Conservation (phyloP, 1,139 yeast genomes). For the Sugiyamaella japonica region DNA sequence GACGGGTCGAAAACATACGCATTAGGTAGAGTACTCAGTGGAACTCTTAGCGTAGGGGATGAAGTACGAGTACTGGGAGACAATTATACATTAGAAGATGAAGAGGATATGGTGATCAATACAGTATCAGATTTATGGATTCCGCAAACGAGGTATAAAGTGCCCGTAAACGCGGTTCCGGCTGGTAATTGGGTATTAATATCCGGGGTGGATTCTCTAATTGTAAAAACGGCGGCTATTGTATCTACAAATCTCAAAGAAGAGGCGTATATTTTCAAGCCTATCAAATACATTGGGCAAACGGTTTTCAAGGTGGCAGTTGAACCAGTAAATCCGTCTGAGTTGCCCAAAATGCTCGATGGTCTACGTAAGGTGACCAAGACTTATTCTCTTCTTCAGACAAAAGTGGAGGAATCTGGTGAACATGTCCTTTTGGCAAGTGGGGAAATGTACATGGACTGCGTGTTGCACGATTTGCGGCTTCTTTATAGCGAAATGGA, state of each 20-base stretch:
- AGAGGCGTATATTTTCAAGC: conserved; percentile 43
- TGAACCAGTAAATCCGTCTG: conserved; percentile 79
- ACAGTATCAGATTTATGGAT: conserved; percentile 54
- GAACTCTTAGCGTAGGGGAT: conserved; percentile 53
- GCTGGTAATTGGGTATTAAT: conserved; percentile 70
- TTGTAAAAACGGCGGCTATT: conserved; percentile 63
- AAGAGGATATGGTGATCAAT: conserved; percentile 49
- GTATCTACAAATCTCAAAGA: conserved; percentile 30
- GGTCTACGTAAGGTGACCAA: conserved; percentile 64
- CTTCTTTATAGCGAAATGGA: conserved; percentile 61
- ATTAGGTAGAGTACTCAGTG: conserved; percentile 62
- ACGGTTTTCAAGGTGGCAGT: conserved; percentile 80
- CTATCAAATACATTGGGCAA: conserved; percentile 48
- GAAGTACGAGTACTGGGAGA: conserved; percentile 61
- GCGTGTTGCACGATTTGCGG: conserved; percentile 76
- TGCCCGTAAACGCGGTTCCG: conserved; percentile 55
- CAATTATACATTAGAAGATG: conserved; percentile 51
- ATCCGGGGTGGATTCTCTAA: conserved; percentile 57
- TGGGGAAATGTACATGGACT: conserved; percentile 88
- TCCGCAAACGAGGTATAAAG: conserved; percentile 70
- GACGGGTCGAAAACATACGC: conserved; percentile 51
- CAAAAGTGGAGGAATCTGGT: conserved; percentile 84
- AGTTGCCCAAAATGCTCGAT: conserved; percentile 67
- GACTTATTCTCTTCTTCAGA: conserved; percentile 62
- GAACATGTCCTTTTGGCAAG: conserved; percentile 79